Evolutionary conservation across 2,329 filamentous ascomycete species (phyloP).

Genomic region (Beauveria asiatica): DNA sequence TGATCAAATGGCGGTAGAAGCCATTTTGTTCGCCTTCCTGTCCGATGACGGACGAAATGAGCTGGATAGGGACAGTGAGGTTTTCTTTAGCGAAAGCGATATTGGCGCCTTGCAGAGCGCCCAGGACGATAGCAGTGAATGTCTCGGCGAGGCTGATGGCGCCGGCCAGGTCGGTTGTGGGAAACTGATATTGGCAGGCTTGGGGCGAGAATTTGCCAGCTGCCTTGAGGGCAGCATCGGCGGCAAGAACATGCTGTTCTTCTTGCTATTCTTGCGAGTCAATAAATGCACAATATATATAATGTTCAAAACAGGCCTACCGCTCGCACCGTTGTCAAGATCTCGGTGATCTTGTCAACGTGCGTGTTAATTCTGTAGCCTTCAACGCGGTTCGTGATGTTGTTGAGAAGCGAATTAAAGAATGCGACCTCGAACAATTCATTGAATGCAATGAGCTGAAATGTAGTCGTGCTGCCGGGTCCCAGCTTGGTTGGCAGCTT

Average conservation of each 20-base stretch:
- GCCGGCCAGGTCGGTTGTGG: constrained; percentile 44
- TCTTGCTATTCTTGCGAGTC: constrained; percentile 44
- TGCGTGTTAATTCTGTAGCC: constrained; percentile 38
- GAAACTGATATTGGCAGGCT: constrained; percentile 60
- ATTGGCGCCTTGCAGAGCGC: constrained; percentile 56
- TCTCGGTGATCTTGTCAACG: constrained; percentile 36
- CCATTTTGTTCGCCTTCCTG: constrained; percentile 69
- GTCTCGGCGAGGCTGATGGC: constrained; percentile 54
- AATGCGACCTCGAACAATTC: constrained; percentile 66
- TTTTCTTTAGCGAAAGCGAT: constrained; percentile 46
- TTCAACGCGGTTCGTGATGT: constrained; percentile 48
- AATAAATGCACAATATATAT: background rate
- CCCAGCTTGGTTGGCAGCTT: constrained; percentile 43
- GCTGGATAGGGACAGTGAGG: constrained; percentile 45
- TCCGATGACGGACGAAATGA: constrained; percentile 55
- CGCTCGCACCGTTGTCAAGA: constrained; percentile 39
- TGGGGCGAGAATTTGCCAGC: constrained; percentile 44
- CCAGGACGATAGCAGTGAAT: constrained; percentile 61
- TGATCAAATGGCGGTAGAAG: constrained; percentile 52
- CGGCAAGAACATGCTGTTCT: constrained; percentile 55
- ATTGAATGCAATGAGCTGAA: constrained; percentile 61
- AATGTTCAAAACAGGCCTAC: constrained; percentile 25
- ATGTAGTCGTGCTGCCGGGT: constrained; percentile 41
- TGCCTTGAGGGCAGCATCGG: constrained; percentile 45
- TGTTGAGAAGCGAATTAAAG: constrained; percentile 55